Evolutionary conservation across 2,329 filamentous ascomycete species (phyloP).

Genomic region (Chrysoporthe cubensis): DNA sequence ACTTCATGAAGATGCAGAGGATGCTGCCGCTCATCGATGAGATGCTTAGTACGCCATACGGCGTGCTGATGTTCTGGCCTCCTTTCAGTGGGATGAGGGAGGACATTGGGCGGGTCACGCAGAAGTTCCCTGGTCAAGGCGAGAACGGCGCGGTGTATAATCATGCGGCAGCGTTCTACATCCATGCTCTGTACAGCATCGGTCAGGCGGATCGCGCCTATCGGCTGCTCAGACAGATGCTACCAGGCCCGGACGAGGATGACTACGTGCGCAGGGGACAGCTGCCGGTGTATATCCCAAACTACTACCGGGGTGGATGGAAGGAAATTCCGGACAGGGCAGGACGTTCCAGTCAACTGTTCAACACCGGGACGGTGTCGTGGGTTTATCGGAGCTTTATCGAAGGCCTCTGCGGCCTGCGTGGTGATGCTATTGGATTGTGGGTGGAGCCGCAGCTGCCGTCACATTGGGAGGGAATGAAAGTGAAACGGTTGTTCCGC

Average conservation of each 20-base stretch:
- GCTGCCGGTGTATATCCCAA: conserved; percentile 61
- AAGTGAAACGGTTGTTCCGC: conserved; percentile 52
- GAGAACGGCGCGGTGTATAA: conserved; percentile 64
- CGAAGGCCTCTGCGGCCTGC: conserved; percentile 58
- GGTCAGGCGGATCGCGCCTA: conserved; percentile 55
- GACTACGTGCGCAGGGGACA: conserved; percentile 59
- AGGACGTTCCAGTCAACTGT: conserved; percentile 59
- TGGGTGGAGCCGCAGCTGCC: conserved; percentile 55
- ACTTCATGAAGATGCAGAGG: conserved; percentile 43
- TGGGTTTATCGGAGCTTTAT: conserved; percentile 61
- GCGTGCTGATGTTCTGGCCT: conserved; percentile 59
- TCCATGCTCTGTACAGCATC: conserved; percentile 56
- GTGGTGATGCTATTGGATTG: conserved; percentile 52
- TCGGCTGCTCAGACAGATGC: conserved; percentile 54
- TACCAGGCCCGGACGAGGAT: conserved; percentile 55
- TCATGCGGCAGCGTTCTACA: conserved; percentile 59
- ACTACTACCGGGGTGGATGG: conserved; percentile 60
- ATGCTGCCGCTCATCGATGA: conserved; percentile 55
- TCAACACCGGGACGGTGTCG: conserved; percentile 62
- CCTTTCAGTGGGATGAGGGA: conserved; percentile 60
- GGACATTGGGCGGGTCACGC: conserved; percentile 61
- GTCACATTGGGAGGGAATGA: conserved; percentile 51
- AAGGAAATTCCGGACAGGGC: conserved; percentile 54
- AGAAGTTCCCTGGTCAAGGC: conserved; percentile 61
- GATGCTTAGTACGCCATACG: conserved; percentile 57